Conservation (phyloP, 2,329 filamentous ascomycete species). For the Venturia asperata region DNA sequence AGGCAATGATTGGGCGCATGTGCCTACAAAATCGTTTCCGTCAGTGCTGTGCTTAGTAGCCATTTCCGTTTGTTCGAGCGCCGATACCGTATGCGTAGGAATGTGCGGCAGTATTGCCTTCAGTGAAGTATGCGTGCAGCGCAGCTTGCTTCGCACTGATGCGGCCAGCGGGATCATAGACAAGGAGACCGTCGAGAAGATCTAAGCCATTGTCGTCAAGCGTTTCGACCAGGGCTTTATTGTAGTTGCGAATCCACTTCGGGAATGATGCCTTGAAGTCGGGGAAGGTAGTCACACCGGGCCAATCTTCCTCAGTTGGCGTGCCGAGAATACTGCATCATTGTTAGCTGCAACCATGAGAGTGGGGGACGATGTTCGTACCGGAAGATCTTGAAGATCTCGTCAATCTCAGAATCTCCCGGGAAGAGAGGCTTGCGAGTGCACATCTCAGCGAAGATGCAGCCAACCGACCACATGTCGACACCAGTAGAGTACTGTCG, state of each 20-base stretch:
- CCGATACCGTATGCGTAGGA: conserved; percentile 11
- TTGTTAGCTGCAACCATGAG: conserved; percentile 28
- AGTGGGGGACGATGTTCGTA: conserved; percentile 35
- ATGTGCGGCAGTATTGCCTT: conserved; percentile 12
- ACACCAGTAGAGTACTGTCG: conserved; percentile 90
- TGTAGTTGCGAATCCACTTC: conserved; percentile 73
- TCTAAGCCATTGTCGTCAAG: conserved; percentile 67
- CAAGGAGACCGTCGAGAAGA: conserved; percentile 62
- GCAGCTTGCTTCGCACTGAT: conserved; percentile 86
- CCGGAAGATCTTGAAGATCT: conserved; percentile 94
- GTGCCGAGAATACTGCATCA: conserved; percentile 60
- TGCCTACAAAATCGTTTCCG: not conserved
- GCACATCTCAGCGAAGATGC: conserved; percentile 96
- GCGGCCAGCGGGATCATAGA: conserved; percentile 79
- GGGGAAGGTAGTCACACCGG: conserved; percentile 87
- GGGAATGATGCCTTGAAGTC: conserved; percentile 91
- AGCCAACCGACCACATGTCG: conserved; percentile 93
- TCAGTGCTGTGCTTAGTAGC: not conserved
- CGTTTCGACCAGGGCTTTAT: conserved; percentile 54
- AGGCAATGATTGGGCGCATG: not conserved
- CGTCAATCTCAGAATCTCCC: conserved; percentile 86
- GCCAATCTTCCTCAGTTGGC: conserved; percentile 74
- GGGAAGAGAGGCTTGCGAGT: conserved; percentile 88
- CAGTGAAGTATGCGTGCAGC: conserved; percentile 69
- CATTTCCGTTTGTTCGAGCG: conserved; percentile 9